Conservation (phyloP, 768 basidiomycete genomes). For the Lentinula sp. region DNA sequence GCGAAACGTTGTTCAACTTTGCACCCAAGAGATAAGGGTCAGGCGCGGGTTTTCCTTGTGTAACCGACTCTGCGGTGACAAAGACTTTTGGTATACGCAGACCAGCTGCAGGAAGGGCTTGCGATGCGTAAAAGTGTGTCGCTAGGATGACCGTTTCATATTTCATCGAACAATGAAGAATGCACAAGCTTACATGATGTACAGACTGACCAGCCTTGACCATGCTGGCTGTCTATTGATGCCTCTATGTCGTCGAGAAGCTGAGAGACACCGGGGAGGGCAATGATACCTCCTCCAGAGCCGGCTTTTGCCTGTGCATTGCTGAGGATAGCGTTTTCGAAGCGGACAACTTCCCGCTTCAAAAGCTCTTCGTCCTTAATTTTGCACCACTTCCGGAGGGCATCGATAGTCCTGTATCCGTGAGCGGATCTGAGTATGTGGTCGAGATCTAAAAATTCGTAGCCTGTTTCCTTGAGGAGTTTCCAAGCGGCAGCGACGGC, state of each 20-base stretch:
- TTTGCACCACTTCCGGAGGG: conserved; percentile 10
- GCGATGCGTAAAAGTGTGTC: conserved; percentile 47
- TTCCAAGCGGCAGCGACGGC: conserved; percentile 10
- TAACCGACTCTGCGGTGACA: conserved; percentile 54
- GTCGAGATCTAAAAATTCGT: conserved; percentile 10
- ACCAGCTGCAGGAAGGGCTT: conserved; percentile 47
- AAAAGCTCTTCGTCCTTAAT: conserved; percentile 9
- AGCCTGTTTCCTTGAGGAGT: conserved; percentile 9
- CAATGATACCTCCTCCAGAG: conserved; percentile 7
- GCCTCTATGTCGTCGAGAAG: conserved; percentile 8
- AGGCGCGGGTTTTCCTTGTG: conserved; percentile 59
- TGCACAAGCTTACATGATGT: conserved; percentile 6
- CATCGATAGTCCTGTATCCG: conserved; percentile 10
- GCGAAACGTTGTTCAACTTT: conserved; percentile 34
- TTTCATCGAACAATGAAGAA: not conserved
- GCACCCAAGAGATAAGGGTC: conserved; percentile 68
- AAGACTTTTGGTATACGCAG: conserved; percentile 41
- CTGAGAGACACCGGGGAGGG: conserved; percentile 7
- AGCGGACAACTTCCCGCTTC: conserved; percentile 10
- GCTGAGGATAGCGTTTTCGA: conserved; percentile 10
- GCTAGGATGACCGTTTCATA: conserved; percentile 24
- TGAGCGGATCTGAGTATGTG: conserved; percentile 10
- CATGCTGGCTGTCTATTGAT: not conserved
- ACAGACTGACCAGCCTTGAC: conserved; percentile 11
- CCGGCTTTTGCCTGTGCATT: conserved; percentile 8